Evolutionary conservation across 2,329 filamentous ascomycete genomes (phyloP), one percentile per base, ranked within the genome.

Genomic region (Xylariaceae sp.): DNA sequence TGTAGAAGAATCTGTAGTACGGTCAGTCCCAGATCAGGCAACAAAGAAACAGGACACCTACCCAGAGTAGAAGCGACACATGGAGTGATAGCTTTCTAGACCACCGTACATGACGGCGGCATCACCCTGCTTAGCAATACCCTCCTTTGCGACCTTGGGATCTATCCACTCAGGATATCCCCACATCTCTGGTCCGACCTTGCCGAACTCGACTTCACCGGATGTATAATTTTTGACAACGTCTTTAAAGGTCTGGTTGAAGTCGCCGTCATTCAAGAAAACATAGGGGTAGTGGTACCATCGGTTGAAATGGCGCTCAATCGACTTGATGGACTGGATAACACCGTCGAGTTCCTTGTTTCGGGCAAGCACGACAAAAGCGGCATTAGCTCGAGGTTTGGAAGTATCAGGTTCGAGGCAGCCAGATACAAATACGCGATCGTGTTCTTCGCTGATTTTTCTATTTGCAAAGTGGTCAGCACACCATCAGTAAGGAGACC

Each of bases 221-320:
- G 89, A 95, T n/a, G 92, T 96, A 73, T 99, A 90, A 67, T 97
- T 96, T 66, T 80, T 75, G 52, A 99, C 83, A 0, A 86, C 87
- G 62, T 93, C 88, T 70, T 90, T 95, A 81, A 99, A 99, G 12
- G 86, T 89, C 66, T 90, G 84, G 72, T 97, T 92, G 81, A 99
- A 99, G 52, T 97, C 92, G 58, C 88, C 94, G 66, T 99, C 93
- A 73, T 99, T 99, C 62, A 99, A 78, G 72, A 99, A 97, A 62
- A 97, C 93, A 69, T 97, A 99, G 22, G 94, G 94, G 71, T 99
- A 99, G 72, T 97, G 85, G 71, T 91, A 99, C 92, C 93, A 99
- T 61, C 92, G 84, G 74, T 99, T 99, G 83, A 99, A 99, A 73
- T 99, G 94, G 63, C 94, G 84, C 76, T 99, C 94, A 61, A 99